Percentiles rank a stretch among this genome's conserved stretches.
Conservation (phyloP, 441 rosid species). For the Erodium trifolium region DNA sequence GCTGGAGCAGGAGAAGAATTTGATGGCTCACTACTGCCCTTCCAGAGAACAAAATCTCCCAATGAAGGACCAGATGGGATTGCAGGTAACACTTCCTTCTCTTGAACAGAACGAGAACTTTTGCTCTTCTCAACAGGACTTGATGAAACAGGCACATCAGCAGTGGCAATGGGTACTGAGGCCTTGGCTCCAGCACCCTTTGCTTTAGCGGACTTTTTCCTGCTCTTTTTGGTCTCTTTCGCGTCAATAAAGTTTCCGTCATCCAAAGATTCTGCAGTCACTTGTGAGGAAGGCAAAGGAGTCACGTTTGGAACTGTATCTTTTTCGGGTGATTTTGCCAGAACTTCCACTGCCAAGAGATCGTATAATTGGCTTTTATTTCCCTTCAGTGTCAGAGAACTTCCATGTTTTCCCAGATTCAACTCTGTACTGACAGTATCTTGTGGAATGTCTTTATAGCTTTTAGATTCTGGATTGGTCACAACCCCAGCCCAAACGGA, state of each 20-base stretch:
- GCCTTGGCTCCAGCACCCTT: slow-evolving; percentile 59
- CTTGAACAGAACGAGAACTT: slow-evolving; percentile 45
- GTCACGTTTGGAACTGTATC: slow-evolving; percentile 33
- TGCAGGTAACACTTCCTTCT: slow-evolving; percentile 62
- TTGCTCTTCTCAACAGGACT: slow-evolving; percentile 72
- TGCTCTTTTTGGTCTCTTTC: slow-evolving; percentile 77
- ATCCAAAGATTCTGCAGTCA: slow-evolving; percentile 36
- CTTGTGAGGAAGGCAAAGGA: slow-evolving; percentile 25
- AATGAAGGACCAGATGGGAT: slow-evolving; percentile 91
- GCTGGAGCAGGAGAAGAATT: slow-evolving; percentile 58
- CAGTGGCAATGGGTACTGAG: slow-evolving; percentile 29
- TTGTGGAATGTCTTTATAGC: slow-evolving; percentile 35
- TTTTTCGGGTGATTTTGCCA: slow-evolving; percentile 42
- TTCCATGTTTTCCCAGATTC: slow-evolving; percentile 37
- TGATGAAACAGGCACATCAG: slow-evolving; percentile 43
- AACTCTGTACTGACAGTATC: slow-evolving; percentile 33
- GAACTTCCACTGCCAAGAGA: slow-evolving; percentile 54
- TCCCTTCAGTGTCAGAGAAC: slow-evolving; percentile 34
- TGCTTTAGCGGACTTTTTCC: slow-evolving; percentile 80
- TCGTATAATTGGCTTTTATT: slow-evolving; percentile 71
- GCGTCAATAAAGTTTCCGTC: slow-evolving; percentile 79
- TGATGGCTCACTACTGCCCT: slow-evolving; percentile 41
- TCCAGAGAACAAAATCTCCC: slow-evolving; percentile 93
- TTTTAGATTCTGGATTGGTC: slow-evolving; percentile 44
- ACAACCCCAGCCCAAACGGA: slow-evolving; percentile 80